phyloP scores from a whole-genome alignment of 352 stramenopile genomes.

The Globisporangium yorkense region DNA sequence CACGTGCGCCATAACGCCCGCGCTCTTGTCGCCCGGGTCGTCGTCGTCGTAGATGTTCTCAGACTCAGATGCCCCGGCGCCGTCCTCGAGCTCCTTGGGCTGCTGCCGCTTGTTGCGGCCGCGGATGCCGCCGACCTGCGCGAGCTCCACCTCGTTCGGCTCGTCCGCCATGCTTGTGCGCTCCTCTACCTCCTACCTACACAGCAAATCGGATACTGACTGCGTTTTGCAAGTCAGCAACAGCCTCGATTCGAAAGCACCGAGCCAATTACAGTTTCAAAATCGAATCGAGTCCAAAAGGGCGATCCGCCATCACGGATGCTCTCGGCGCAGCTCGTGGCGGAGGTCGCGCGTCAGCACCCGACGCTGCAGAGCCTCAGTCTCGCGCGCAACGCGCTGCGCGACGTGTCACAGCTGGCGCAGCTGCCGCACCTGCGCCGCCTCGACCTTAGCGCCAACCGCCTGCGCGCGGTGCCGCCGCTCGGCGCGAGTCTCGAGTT shows the following conservation, averaged over 20 bases:
- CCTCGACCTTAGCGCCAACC: slow-evolving; percentile 60
- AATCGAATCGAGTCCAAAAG: not conserved
- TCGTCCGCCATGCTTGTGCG: slow-evolving; percentile 24
- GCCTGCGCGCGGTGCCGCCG: slow-evolving; percentile 27
- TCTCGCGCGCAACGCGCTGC: slow-evolving; percentile 51
- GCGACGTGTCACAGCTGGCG: slow-evolving; percentile 39
- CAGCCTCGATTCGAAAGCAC: not conserved
- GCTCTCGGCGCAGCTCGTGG: slow-evolving; percentile 57
- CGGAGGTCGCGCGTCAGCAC: slow-evolving; percentile 53
- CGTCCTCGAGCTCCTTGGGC: slow-evolving; percentile 15
- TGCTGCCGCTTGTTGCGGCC: slow-evolving; percentile 45
- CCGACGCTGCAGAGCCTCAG: slow-evolving; percentile 59
- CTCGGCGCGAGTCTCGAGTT: slow-evolving; percentile 22
- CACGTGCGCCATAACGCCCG: slow-evolving; percentile 16
- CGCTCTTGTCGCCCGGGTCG: slow-evolving; percentile 12
- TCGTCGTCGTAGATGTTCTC: slow-evolving; percentile 2
- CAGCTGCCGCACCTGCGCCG: slow-evolving; percentile 40
- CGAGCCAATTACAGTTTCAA: not conserved
- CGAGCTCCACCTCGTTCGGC: slow-evolving; percentile 20
- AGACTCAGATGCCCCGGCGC: slow-evolving; percentile 7
- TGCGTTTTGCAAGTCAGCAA: not conserved
- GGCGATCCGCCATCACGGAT: not conserved
- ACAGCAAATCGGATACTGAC: not conserved
- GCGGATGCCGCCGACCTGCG: slow-evolving; percentile 40
- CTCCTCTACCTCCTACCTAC: too few relatives aligned